Evolutionary conservation across 2,329 filamentous ascomycete species (phyloP).

Genomic region (Talaromyces sp.): DNA sequence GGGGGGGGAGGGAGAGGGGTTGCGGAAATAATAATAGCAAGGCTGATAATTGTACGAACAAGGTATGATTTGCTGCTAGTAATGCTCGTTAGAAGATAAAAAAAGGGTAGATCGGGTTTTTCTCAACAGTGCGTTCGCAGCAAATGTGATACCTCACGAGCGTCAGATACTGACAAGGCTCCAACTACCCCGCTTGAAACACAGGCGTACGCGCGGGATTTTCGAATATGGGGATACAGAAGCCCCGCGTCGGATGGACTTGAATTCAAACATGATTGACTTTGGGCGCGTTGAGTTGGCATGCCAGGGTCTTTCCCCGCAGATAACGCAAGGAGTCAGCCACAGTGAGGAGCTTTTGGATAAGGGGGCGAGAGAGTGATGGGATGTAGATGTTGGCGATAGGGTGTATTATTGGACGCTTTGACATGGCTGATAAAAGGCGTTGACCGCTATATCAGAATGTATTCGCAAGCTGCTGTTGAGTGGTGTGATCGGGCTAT

Average conservation of each 20-base stretch:
- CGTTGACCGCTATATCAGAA: not conserved
- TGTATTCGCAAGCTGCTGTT: too few species aligned
- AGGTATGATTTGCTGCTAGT: too few species aligned
- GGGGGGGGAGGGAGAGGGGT: not conserved
- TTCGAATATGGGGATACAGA: not conserved
- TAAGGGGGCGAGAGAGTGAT: not conserved
- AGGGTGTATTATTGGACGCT: not conserved
- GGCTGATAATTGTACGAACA: not conserved
- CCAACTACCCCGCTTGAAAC: not conserved
- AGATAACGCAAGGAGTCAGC: not conserved
- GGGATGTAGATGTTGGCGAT: not conserved
- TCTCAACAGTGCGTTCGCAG: not conserved
- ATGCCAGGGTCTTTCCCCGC: slow-evolving; percentile 1
- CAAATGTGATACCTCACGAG: not conserved
- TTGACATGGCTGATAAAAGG: not conserved
- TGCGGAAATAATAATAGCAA: not conserved
- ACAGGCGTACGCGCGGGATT: not conserved
- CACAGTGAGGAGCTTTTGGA: not conserved
- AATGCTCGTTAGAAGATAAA: too few species aligned
- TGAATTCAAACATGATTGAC: not conserved
- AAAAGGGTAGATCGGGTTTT: not conserved
- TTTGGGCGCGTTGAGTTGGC: not conserved
- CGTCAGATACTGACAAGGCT: not conserved
- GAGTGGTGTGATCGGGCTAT: too few species aligned
- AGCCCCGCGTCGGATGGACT: not conserved